Evolutionary conservation across 345 rosid species (phyloP).

Genomic region (rapeseed (Brassica napus)): Da-Ae NC_063436.1:11760501-11761000

Average conservation of each 20-base stretch:
- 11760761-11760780: constrained; percentile 32
- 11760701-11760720: constrained; percentile 20
- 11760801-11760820: constrained; percentile 4
- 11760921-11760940: constrained; percentile 6
- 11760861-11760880: constrained; percentile 23
- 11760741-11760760: constrained; percentile 11
- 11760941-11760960: background rate
- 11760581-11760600: background rate
- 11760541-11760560: no score
- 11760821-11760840: constrained; percentile 6
- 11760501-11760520: background rate
- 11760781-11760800: constrained; percentile 6
- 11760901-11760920: background rate
- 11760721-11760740: constrained; percentile 11
- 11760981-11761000: no score
- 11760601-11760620: no score
- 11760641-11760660: background rate
- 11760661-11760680: background rate
- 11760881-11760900: constrained; percentile 13
- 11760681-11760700: constrained; percentile 9
- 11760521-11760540: no score
- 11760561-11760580: background rate
- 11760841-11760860: constrained; percentile 20
- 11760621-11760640: background rate
- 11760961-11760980: background rate